phyloP scores from a whole-genome alignment of 306 rosid species.

The Lathyrus aphaca region DNA sequence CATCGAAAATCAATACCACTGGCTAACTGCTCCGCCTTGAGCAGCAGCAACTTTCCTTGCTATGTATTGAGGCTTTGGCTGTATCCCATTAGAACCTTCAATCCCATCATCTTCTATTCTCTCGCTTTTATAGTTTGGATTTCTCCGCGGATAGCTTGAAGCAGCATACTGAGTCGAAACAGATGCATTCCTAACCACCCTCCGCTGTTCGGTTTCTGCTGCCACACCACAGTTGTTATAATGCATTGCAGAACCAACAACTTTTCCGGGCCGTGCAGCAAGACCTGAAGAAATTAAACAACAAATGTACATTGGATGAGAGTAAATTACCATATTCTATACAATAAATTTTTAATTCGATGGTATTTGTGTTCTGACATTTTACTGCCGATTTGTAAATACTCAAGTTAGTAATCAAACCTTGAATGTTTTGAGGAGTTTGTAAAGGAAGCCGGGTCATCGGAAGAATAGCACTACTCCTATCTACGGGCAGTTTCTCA shows the following conservation, averaged over 20 bases:
- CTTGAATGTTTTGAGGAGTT: slow-evolving; percentile 84
- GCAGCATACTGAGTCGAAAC: slow-evolving; percentile 63
- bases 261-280: slow-evolving; percentile 96
- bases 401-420: slow-evolving; percentile 42
- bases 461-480: slow-evolving; percentile 65
- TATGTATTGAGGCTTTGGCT: slow-evolving; percentile 88
- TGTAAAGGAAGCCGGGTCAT: slow-evolving; percentile 70
- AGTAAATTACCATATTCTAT: too few species aligned
- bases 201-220: slow-evolving; percentile 80
- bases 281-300: slow-evolving; percentile 53
- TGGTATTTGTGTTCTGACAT: too few species aligned
- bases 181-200: slow-evolving; percentile 65
- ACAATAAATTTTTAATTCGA: too few species aligned
- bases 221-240: slow-evolving; percentile 79
- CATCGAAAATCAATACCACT: slow-evolving; percentile 69
- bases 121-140: slow-evolving; percentile 74
- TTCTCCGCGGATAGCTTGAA: slow-evolving; percentile 82
- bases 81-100: slow-evolving; percentile 77
- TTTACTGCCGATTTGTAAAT: neutral
- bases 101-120: slow-evolving; percentile 71
- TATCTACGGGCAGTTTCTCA: slow-evolving; percentile 68
- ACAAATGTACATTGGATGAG: slow-evolving; percentile 16
- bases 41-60: slow-evolving; percentile 96
- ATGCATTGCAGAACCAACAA: slow-evolving; percentile 77
- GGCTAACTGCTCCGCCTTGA: slow-evolving; percentile 79